Evolutionary conservation across 1,139 yeast genomes (phyloP).

Genomic region (Candida sanyaensis): DNA sequence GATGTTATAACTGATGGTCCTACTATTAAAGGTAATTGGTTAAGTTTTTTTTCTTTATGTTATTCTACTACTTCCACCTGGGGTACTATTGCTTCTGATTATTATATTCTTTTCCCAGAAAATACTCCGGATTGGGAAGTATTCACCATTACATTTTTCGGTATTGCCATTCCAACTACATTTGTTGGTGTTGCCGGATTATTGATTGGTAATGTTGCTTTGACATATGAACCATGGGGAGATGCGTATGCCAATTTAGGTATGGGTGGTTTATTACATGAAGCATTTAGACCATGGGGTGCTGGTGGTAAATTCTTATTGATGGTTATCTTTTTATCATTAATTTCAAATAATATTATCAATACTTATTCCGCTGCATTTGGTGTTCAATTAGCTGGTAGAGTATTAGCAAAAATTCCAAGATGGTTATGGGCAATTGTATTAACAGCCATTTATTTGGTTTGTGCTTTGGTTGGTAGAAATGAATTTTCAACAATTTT

Average conservation of each 20-base stretch:
- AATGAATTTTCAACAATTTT: conserved; percentile 73
- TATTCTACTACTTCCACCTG: conserved; percentile 87
- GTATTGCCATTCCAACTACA: conserved; percentile 70
- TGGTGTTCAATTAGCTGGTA: conserved; percentile 71
- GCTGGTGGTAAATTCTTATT: conserved; percentile 79
- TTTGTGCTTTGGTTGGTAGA: conserved; percentile 76
- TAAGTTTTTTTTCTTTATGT: conserved; percentile 71
- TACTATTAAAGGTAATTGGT: conserved; percentile 60
- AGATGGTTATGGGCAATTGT: conserved; percentile 77
- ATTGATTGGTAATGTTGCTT: conserved; percentile 71
- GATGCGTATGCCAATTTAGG: conserved; percentile 60
- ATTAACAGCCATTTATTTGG: conserved; percentile 65
- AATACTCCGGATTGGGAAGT: conserved; percentile 58
- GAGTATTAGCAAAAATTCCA: conserved; percentile 63
- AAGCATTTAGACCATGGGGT: conserved; percentile 74
- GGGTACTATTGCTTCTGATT: conserved; percentile 89
- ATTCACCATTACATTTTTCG: conserved; percentile 65
- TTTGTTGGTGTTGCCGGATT: conserved; percentile 78
- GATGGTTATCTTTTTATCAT: conserved; percentile 66
- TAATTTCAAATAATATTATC: conserved; percentile 73
- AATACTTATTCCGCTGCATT: conserved; percentile 87
- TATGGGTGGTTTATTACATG: conserved; percentile 75
- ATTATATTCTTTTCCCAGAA: conserved; percentile 82
- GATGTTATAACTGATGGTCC: conserved; percentile 42
- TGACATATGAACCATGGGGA: conserved; percentile 59